Evolutionary conservation across 2,329 filamentous ascomycete species (phyloP).

Genomic region (Elsinoe necatrix): DNA sequence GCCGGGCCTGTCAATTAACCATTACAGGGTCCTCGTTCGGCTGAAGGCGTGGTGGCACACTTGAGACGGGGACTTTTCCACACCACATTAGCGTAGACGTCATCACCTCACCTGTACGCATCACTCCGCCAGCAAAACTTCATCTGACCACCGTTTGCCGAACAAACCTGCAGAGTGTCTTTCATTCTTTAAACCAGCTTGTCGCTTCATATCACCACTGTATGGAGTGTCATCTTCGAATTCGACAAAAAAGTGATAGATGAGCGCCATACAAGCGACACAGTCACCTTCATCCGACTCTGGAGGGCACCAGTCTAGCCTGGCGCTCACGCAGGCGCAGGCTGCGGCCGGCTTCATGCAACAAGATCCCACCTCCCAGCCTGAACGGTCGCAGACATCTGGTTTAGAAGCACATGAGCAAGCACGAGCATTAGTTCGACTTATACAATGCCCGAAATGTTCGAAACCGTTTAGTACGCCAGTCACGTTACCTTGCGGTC

Average conservation of each 20-base stretch:
- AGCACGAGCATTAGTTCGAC: slow-evolving; percentile 57
- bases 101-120: slow-evolving; percentile 13
- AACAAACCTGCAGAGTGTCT: neutral
- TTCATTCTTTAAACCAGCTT: neutral
- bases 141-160: slow-evolving; percentile 9
- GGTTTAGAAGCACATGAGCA: slow-evolving; percentile 45
- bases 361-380: slow-evolving; percentile 29
- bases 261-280: neutral
- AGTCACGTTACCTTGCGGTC: slow-evolving; percentile 72
- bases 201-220: neutral
- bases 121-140: slow-evolving; percentile 14
- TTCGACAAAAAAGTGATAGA: neutral
- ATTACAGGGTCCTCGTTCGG: slow-evolving; percentile 5
- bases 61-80: slow-evolving; percentile 9
- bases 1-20: slow-evolving; percentile 14
- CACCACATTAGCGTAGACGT: slow-evolving; percentile 13
- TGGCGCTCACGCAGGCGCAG: slow-evolving; percentile 15
- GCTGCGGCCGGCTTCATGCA: slow-evolving; percentile 35
- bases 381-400: slow-evolving; percentile 27
- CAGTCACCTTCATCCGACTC: slow-evolving; percentile 7
- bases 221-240: neutral
- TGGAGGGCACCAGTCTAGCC: slow-evolving; percentile 5
- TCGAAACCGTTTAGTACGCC: slow-evolving; percentile 59
- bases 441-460: slow-evolving; percentile 72
- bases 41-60: slow-evolving; percentile 2